phyloP scores from a whole-genome alignment of 208 protist genomes.

The Acanthamoeba lenticulata region DNA sequence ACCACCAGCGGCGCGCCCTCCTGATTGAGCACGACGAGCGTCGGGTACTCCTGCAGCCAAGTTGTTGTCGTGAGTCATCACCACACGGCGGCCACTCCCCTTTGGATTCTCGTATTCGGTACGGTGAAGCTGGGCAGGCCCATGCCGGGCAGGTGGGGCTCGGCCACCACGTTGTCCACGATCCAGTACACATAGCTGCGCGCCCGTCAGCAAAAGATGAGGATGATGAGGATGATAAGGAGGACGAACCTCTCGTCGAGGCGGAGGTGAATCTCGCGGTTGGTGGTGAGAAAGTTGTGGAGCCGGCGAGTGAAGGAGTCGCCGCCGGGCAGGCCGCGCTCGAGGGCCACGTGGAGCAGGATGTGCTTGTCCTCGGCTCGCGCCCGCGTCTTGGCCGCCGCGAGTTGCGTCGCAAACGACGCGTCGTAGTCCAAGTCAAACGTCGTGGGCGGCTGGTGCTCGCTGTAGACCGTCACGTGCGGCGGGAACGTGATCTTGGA shows the following conservation, averaged over 20 bases:
- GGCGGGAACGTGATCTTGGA: not conserved
- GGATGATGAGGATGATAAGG: not conserved
- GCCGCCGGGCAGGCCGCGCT: not conserved
- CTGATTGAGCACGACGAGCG: not conserved
- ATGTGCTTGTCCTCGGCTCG: not conserved
- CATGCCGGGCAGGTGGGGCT: not conserved
- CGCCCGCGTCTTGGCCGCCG: not conserved
- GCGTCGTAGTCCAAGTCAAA: not conserved
- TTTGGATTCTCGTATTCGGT: not conserved
- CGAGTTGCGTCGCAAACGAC: not conserved
- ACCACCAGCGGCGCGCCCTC: not conserved
- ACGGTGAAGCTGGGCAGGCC: not conserved
- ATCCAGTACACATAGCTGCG: not conserved
- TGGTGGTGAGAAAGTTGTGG: conserved; percentile 24
- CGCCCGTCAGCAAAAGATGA: not conserved
- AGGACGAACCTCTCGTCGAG: not conserved
- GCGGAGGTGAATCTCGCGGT: not conserved
- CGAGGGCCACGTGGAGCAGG: not conserved
- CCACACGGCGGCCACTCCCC: not conserved
- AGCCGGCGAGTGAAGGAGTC: not conserved
- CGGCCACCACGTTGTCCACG: not conserved
- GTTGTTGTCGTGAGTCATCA: not conserved
- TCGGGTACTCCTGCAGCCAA: not conserved
- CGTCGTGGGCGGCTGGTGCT: not conserved
- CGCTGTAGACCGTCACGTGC: not conserved